phyloP scores from a whole-genome alignment of 805 yeast genomes.

The Torulaspora delbrueckii region DNA sequence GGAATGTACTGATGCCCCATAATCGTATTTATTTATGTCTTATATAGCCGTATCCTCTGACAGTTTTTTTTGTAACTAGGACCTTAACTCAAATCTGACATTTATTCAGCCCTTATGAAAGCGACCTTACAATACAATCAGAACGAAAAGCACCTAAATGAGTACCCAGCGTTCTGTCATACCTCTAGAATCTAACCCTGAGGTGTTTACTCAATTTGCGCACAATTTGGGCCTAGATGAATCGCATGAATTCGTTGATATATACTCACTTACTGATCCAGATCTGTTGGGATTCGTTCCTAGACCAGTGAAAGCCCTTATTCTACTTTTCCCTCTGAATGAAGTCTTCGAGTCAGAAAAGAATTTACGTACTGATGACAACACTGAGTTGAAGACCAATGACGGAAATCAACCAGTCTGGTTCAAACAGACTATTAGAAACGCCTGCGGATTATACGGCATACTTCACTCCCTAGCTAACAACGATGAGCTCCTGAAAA shows the following conservation, averaged over 20 bases:
- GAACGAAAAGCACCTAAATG: not conserved
- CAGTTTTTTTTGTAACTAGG: constrained; percentile 14
- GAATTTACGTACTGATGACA: constrained; percentile 28
- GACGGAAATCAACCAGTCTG: constrained; percentile 42
- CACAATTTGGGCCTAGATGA: constrained; percentile 61
- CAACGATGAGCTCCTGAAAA: constrained; percentile 25
- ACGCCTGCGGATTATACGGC: constrained; percentile 93
- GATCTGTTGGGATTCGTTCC: constrained; percentile 79
- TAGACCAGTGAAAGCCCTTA: constrained; percentile 67
- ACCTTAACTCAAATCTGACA: not conserved
- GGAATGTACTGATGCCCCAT: constrained; percentile 64
- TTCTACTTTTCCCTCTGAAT: constrained; percentile 81
- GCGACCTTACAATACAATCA: too few relatives aligned
- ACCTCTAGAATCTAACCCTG: constrained; percentile 90
- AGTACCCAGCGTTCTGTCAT: constrained; percentile 45
- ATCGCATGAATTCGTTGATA: constrained; percentile 63
- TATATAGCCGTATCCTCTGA: not conserved
- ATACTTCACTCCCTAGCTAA: constrained; percentile 59
- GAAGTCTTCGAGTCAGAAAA: constrained; percentile 48
- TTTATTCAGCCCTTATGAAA: too few relatives aligned
- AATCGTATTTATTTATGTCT: not conserved
- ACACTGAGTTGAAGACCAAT: constrained; percentile 7
- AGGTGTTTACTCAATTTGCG: constrained; percentile 67
- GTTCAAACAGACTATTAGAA: constrained; percentile 78
- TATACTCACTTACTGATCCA: constrained; percentile 77